These are phyloP conservation scores for Cyclotella choctawhatcheeana DNA, from an alignment of 108 stramenopile species.

Conservation along the genomic window DNA sequence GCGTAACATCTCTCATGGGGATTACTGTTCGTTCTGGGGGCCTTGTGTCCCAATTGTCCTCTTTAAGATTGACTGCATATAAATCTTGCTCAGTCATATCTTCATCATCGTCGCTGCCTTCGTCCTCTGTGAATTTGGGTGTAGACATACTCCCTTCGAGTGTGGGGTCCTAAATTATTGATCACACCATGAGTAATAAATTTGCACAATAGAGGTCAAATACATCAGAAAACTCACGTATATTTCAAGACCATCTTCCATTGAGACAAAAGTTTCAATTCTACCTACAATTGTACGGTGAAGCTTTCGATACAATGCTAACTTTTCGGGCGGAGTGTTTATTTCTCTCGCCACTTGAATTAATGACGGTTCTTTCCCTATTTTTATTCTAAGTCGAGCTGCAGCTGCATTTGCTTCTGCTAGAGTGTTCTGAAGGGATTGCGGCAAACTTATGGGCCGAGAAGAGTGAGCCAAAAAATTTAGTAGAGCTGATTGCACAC, in stretches of 20 bases:
- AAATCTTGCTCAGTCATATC: conserved; percentile 28
- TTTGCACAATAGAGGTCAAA: too few relatives aligned
- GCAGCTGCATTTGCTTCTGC: conserved; percentile 27
- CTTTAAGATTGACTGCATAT: conserved; percentile 43
- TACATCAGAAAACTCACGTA: too few relatives aligned
- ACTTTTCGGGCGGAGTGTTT: conserved; percentile 9
- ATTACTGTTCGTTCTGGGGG: conserved; percentile 58
- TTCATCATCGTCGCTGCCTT: conserved; percentile 6
- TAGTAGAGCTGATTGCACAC: conserved; percentile 40
- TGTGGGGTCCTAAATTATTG: conserved; percentile 32
- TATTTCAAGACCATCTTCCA: conserved; percentile 36
- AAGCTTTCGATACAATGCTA: conserved; percentile 36
- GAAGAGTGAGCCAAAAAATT: conserved; percentile 26
- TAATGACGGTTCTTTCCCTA: conserved; percentile 25
- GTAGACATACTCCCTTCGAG: conserved; percentile 13
- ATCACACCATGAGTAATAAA: too few relatives aligned
- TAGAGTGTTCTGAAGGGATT: conserved; percentile 35
- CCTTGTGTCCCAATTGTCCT: conserved; percentile 58
- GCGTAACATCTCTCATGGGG: conserved; percentile 56
- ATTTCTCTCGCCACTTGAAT: conserved; percentile 26
- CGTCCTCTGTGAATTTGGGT: conserved; percentile 29
- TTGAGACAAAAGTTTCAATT: conserved; percentile 8
- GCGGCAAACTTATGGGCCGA: conserved; percentile 26
- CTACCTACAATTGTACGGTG: conserved; percentile 22
- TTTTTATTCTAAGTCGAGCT: neutral